A percentile compares a stretch with the other conserved stretches of the same genome.
Conservation (phyloP, 2,329 filamentous ascomycete species). For the Alternaria viburni region DNA sequence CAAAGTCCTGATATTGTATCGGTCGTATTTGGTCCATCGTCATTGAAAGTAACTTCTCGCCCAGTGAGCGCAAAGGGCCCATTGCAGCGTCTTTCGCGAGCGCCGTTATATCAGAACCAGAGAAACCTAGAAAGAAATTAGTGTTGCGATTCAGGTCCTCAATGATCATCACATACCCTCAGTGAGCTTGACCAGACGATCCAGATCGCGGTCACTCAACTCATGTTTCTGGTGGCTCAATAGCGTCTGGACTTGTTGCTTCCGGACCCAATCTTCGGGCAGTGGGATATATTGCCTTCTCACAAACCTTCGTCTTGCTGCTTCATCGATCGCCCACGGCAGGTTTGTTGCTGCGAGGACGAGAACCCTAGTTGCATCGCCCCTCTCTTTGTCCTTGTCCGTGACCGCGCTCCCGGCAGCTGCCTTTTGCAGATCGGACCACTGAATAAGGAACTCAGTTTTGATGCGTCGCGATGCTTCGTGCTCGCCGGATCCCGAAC, state of each 20-base stretch:
- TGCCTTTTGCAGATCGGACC: slow-evolving; percentile 91
- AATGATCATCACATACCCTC: slow-evolving; percentile 67
- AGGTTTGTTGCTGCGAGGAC: slow-evolving; percentile 95
- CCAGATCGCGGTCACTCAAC: slow-evolving; percentile 73
- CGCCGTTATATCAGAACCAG: slow-evolving; percentile 94
- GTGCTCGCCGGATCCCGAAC: slow-evolving; percentile 80
- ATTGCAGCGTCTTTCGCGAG: slow-evolving; percentile 97
- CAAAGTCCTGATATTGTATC: slow-evolving; percentile 82
- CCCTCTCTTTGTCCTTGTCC: slow-evolving; percentile 70
- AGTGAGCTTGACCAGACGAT: slow-evolving; percentile 76
- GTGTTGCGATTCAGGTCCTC: not conserved
- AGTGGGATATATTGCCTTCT: slow-evolving; percentile 94
- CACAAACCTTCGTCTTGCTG: slow-evolving; percentile 87
- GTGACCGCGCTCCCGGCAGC: slow-evolving; percentile 81
- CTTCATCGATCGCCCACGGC: slow-evolving; percentile 97
- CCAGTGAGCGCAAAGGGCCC: slow-evolving; percentile 88
- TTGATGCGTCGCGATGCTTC: slow-evolving; percentile 94
- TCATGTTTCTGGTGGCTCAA: slow-evolving; percentile 87
- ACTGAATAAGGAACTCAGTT: slow-evolving; percentile 97
- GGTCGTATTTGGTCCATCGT: slow-evolving; percentile 93
- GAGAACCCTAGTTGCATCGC: slow-evolving; percentile 86
- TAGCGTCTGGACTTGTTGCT: slow-evolving; percentile 77
- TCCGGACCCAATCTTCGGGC: slow-evolving; percentile 82
- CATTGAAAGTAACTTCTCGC: slow-evolving; percentile 87
- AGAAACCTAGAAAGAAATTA: slow-evolving; percentile 73